Evolutionary conservation across 371 early-diverging fungal species (phyloP).

Genomic region (Parasitella parasitica): DNA sequence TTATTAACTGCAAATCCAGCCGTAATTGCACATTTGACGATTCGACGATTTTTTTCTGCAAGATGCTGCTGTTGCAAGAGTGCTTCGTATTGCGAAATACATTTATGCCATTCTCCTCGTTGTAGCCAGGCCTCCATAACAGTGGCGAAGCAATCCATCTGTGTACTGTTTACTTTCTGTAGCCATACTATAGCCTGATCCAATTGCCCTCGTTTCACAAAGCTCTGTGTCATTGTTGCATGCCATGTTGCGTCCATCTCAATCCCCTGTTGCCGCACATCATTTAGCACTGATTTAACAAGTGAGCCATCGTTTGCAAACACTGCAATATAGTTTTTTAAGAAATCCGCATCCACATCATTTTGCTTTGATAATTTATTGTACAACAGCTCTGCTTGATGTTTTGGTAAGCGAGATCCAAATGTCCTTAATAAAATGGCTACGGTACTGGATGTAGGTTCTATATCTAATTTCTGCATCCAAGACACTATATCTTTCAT

Average conservation of each 20-base stretch:
- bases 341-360: not conserved
- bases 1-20: slow-evolving; percentile 9
- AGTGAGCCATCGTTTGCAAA: slow-evolving; percentile 7
- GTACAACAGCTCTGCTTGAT: slow-evolving; percentile 4
- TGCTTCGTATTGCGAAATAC: slow-evolving; percentile 7
- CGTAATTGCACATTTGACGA: slow-evolving; percentile 27
- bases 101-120: slow-evolving; percentile 21
- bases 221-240: slow-evolving; percentile 22
- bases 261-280: slow-evolving; percentile 17
- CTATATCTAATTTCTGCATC: slow-evolving; percentile 17
- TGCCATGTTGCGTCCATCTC: slow-evolving; percentile 2
- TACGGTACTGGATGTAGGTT: slow-evolving; percentile 13
- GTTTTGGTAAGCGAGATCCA: not conserved
- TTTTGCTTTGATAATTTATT: not conserved
- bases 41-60: slow-evolving; percentile 18
- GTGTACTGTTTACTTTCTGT: not conserved
- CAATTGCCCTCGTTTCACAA: slow-evolving; percentile 20
- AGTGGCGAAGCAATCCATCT: slow-evolving; percentile 30
- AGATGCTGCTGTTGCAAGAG: slow-evolving; percentile 1
- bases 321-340: slow-evolving; percentile 23
- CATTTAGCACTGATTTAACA: slow-evolving; percentile 12
- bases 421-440: slow-evolving; percentile 9
- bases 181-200: slow-evolving; percentile 19
- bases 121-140: slow-evolving; percentile 29
- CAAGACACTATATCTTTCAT: slow-evolving; percentile 2